Conservation (phyloP, 2,329 filamentous ascomycete species). For the Sarocladiaceae sp. region DNA sequence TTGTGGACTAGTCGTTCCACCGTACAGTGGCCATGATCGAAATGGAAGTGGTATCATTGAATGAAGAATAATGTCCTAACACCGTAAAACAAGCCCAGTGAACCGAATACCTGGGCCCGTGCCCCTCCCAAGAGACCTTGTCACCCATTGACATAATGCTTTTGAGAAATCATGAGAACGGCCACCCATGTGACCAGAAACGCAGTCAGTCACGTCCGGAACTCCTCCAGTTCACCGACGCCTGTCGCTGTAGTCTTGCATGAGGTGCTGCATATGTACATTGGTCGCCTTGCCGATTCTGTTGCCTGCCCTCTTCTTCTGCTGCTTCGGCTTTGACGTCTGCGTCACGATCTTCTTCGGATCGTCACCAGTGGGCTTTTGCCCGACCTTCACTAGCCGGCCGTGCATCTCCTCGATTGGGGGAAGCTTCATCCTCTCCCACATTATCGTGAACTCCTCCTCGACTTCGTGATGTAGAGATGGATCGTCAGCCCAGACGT, state of each 20-base stretch:
- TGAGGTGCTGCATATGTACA: constrained; percentile 76
- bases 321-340: constrained; percentile 63
- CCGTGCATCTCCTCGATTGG: constrained; percentile 70
- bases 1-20: neutral
- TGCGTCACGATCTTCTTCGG: constrained; percentile 37
- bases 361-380: constrained; percentile 82
- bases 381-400: constrained; percentile 70
- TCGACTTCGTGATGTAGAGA: constrained; percentile 73
- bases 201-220: no score
- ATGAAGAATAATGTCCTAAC: neutral
- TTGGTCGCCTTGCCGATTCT: constrained; percentile 80
- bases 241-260: constrained; percentile 65
- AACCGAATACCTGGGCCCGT: no score
- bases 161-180: no score
- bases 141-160: no score
- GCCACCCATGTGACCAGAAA: no score
- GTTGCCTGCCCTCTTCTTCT: constrained; percentile 63
- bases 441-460: constrained; percentile 76
- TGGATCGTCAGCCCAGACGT: constrained; percentile 86
- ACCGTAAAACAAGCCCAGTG: neutral
- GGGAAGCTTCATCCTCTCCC: constrained; percentile 77
- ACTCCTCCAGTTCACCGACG: no score
- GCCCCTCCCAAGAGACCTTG: no score
- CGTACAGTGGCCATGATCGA: neutral
- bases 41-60: neutral